Conservation (phyloP, 139 green algal genomes). For the Gonium pectorale region DNA sequence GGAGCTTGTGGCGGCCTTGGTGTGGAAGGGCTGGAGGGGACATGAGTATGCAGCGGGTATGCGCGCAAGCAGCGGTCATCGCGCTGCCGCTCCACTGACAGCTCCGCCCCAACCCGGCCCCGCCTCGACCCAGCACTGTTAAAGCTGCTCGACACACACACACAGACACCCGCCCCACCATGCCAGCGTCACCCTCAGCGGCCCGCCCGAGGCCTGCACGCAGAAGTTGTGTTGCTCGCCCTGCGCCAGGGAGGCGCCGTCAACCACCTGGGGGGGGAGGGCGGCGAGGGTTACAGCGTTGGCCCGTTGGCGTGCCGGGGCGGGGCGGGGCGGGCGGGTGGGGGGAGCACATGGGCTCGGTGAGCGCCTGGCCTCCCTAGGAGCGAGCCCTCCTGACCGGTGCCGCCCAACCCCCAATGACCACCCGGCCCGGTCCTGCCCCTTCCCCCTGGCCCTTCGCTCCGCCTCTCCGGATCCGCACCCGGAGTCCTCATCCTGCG, state of each 20-base stretch:
- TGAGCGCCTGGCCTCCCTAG: not conserved
- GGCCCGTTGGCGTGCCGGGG: not conserved
- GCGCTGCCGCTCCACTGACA: not conserved
- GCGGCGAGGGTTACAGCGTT: not conserved
- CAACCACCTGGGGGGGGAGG: constrained; percentile 54
- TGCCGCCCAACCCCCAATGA: not conserved
- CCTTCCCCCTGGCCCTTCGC: not conserved
- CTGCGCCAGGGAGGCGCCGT: constrained; percentile 52
- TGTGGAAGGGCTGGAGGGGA: not conserved
- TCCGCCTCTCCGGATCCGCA: not conserved
- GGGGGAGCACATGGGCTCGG: not conserved
- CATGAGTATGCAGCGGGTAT: not conserved
- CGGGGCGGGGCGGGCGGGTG: not conserved
- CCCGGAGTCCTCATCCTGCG: not conserved
- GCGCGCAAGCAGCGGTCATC: not conserved
- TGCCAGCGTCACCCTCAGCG: constrained; percentile 81
- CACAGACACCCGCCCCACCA: constrained; percentile 66
- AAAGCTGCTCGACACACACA: too few relatives aligned
- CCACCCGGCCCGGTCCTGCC: not conserved
- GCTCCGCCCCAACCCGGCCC: not conserved
- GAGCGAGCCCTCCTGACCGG: not conserved
- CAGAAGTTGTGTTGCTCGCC: constrained; percentile 75
- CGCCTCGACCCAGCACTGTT: not conserved
- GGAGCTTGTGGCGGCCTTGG: not conserved
- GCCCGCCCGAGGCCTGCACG: constrained; percentile 66